Percentiles rank a stretch among this genome's conserved stretches.
Evolutionary conservation across 495 filamentous ascomycete species (phyloP).

Genomic region (Penicillium cosmopolitanum): DNA sequence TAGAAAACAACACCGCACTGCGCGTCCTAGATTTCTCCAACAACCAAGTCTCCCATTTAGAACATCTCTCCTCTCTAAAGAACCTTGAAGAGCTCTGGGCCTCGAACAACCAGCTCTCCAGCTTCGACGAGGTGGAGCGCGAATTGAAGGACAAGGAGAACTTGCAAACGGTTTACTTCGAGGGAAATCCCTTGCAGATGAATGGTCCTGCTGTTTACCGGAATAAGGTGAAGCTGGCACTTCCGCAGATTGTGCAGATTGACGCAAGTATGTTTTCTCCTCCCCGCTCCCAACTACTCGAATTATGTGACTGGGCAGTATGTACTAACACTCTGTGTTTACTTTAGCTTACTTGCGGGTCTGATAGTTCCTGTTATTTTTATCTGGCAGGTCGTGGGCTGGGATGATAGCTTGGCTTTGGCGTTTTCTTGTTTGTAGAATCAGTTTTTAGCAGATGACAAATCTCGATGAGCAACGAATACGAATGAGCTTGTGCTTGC

Average conservation of each 20-base stretch:
- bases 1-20: constrained; percentile 71
- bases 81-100: constrained; percentile 93
- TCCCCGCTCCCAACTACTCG: neutral
- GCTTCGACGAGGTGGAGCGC: constrained; percentile 82
- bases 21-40: constrained; percentile 87
- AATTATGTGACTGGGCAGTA: too few species aligned
- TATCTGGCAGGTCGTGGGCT: constrained; percentile 62
- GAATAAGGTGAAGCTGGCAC: constrained; percentile 85
- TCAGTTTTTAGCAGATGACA: constrained; percentile 1
- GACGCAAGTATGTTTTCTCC: constrained; percentile 83
- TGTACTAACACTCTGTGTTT: neutral
- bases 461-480: neutral
- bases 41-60: constrained; percentile 78
- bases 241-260: constrained; percentile 89
- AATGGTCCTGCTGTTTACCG: constrained; percentile 77
- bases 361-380: neutral
- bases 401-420: constrained; percentile 42
- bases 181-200: constrained; percentile 89
- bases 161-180: constrained; percentile 93
- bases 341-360: constrained; percentile 1
- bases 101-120: constrained; percentile 79
- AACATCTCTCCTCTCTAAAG: constrained; percentile 67
- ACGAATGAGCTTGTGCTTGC: neutral
- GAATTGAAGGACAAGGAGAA: constrained; percentile 76
- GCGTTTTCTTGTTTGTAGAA: constrained; percentile 3